These are phyloP conservation scores for Carallia pectinifolia DNA, from an alignment of 345 rosid genomes.

Conservation along the genomic window DNA sequence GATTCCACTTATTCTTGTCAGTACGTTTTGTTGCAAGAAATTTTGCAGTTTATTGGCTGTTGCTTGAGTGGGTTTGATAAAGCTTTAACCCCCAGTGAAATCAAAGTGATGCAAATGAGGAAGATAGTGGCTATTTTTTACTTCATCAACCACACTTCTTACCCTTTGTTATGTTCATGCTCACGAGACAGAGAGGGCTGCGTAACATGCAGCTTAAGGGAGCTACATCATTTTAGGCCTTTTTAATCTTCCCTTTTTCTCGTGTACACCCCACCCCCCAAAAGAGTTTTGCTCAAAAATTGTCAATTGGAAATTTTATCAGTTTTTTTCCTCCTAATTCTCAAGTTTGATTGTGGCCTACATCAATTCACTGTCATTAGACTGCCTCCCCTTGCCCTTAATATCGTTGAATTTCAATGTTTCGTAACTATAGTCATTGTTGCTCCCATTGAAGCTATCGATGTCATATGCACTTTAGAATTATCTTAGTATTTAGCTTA, in stretches of 20 bases:
- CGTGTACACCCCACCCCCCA: not conserved
- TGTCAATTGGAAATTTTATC: not conserved
- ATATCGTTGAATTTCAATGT: not conserved
- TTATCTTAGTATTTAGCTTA: not conserved
- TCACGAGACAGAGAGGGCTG: not conserved
- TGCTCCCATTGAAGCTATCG: too few relatives aligned
- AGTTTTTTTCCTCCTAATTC: not conserved
- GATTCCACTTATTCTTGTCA: conserved; percentile 1
- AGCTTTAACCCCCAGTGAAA: not conserved
- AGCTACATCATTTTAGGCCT: not conserved
- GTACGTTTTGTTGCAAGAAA: not conserved
- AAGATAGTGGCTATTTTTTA: not conserved
- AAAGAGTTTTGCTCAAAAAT: not conserved
- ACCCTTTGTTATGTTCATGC: not conserved
- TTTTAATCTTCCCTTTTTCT: not conserved
- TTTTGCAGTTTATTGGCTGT: not conserved
- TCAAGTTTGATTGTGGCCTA: not conserved
- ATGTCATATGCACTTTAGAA: not conserved
- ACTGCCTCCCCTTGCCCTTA: not conserved
- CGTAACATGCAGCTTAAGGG: not conserved
- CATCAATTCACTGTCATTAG: not conserved
- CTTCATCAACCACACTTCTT: not conserved
- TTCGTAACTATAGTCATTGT: not conserved
- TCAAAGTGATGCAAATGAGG: not conserved
- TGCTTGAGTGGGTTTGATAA: not conserved